Evolutionary conservation across 495 filamentous ascomycete genomes (phyloP).

Genomic region (Xylaria flabelliformis): DNA sequence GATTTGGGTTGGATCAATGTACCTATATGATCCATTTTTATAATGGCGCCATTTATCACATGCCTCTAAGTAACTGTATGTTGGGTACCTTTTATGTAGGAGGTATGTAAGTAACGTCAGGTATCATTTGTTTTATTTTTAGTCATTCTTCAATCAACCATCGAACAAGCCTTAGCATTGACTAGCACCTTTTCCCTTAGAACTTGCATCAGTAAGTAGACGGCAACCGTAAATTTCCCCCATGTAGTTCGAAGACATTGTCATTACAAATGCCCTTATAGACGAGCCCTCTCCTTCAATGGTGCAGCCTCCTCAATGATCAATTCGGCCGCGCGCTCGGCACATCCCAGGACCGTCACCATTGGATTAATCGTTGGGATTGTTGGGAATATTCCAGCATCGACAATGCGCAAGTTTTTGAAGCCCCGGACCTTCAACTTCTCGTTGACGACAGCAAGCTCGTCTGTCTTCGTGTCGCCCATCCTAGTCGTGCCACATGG

Average conservation of each 20-base stretch:
- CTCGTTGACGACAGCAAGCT: constrained; percentile 65
- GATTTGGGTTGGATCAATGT: background rate
- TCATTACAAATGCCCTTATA: constrained; percentile 28
- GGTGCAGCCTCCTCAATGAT: constrained; percentile 53
- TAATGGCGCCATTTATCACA: background rate
- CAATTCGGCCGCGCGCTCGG: constrained; percentile 67
- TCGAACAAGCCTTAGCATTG: background rate
- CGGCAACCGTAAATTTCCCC: background rate
- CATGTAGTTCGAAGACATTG: background rate
- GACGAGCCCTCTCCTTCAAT: constrained; percentile 34
- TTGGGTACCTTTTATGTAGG: background rate
- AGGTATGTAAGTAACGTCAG: background rate
- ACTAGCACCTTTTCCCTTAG: background rate
- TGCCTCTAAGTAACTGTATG: background rate
- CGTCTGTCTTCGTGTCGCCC: constrained; percentile 69
- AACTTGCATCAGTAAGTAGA: background rate
- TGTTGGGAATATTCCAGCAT: constrained; percentile 66
- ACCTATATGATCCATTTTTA: background rate
- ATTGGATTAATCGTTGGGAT: constrained; percentile 68
- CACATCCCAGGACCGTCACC: constrained; percentile 69
- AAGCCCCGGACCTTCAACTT: constrained; percentile 62
- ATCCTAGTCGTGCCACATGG: constrained; percentile 88
- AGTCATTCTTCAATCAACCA: background rate
- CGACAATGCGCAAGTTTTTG: constrained; percentile 61
- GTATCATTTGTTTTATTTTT: background rate